Evolutionary conservation across 176 grass and related monocot species (phyloP).

Genomic region (Secale cereale): DNA sequence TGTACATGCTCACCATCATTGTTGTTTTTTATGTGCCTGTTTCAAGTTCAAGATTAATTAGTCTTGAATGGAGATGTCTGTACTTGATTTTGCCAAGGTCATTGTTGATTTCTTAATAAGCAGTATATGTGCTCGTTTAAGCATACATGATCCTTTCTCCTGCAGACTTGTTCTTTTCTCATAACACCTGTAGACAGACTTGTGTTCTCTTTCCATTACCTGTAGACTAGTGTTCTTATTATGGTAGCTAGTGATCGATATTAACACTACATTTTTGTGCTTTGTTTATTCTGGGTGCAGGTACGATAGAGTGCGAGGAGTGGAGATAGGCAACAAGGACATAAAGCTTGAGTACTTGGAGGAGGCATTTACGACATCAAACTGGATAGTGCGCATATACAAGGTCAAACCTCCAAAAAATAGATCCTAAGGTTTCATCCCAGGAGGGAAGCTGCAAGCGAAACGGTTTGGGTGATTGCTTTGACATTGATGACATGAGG

Average conservation of each 20-base stretch:
- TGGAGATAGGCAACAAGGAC: constrained; percentile 99
- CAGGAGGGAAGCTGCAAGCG: not conserved
- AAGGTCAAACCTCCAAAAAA: constrained; percentile 98
- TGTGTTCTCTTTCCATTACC: not conserved
- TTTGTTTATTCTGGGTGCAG: constrained; percentile 37
- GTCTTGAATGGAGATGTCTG: constrained; percentile 4
- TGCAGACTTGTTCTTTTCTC: too few relatives aligned
- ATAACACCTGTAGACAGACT: not conserved
- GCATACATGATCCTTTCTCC: constrained; percentile 8
- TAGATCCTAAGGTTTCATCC: constrained; percentile 55
- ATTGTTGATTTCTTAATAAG: not conserved
- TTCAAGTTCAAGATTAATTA: constrained; percentile 4
- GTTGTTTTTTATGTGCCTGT: constrained; percentile 17
- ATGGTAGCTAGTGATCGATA: not conserved
- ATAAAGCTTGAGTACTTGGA: constrained; percentile 96
- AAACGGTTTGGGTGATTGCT: not conserved
- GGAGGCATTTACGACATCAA: constrained; percentile 90
- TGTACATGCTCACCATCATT: constrained; percentile 11
- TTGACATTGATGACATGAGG: not conserved
- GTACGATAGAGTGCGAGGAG: constrained; percentile 92
- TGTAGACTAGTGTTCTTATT: not conserved
- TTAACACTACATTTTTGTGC: not conserved
- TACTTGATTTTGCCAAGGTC: not conserved
- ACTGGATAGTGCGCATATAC: constrained; percentile 98
- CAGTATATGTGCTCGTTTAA: not conserved